Evolutionary conservation across 75 land plant species (phyloP).

Genomic region (Cunninghamia lanceolata): DNA sequence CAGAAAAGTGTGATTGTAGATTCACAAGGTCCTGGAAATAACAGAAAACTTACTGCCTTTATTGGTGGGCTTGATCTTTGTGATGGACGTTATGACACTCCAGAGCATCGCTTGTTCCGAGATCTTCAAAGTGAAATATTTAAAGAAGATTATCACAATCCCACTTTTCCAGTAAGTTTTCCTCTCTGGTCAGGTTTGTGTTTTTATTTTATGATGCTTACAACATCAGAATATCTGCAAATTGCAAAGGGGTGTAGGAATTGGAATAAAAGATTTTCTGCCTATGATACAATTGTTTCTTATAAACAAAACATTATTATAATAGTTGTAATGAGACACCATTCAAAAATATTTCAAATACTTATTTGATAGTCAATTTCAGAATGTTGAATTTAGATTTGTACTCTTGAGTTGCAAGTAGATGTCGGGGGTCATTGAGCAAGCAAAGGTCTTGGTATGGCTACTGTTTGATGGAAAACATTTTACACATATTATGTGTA

Average conservation of each 20-base stretch:
- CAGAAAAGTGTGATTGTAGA: conserved; percentile 89
- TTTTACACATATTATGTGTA: not conserved
- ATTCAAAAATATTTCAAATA: not conserved
- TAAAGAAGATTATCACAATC: conserved; percentile 79
- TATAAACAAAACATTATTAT: not conserved
- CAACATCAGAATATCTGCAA: not conserved
- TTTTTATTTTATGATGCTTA: not conserved
- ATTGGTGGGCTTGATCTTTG: conserved; percentile 91
- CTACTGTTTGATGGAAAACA: not conserved
- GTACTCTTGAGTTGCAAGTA: not conserved
- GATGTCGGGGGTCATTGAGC: not conserved
- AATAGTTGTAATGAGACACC: not conserved
- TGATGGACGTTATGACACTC: conserved; percentile 97
- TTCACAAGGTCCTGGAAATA: conserved; percentile 69
- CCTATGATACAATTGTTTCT: not conserved
- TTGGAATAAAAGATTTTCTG: not conserved
- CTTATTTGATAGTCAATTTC: not conserved
- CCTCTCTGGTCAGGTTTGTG: not conserved
- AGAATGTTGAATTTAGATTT: not conserved
- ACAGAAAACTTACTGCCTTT: conserved; percentile 79
- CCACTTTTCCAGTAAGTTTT: conserved; percentile 69
- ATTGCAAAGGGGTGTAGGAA: not conserved
- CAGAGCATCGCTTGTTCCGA: conserved; percentile 69
- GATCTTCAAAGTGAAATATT: conserved; percentile 67
- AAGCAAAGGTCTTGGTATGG: not conserved